Base-by-base conservation (phyloP, 352 stramenopile genomes). In the Thalassiosira allenii region DNA sequence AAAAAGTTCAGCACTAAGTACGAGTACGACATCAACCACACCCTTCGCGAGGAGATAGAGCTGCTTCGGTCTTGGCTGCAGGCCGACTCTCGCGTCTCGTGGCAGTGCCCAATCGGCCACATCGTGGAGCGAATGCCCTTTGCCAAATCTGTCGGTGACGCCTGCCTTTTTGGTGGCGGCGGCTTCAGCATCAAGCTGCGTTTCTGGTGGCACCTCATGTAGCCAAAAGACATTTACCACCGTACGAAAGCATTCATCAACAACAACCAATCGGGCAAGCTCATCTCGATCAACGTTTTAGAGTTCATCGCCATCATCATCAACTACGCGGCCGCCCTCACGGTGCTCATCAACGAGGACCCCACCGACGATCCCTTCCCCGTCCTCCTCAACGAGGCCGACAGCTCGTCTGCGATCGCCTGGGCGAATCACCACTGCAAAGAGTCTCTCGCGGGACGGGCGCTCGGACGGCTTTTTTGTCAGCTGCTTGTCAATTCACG, bases 241-340 rank as follows among this genome's bases (percentile, higher is more conserved):
- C 11, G 37, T 2, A 79, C 75, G 0, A 61, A 44, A 2, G 1
- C 37, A 3, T 49, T 66, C 33, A 20, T 64, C 1, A n/a, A 61
- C 0, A 30, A 72, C 20, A 65, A 75, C 22, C 22, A 2, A n/a
- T 29, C 53, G 1, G 33, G 44, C 14, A n/a, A 32, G 1, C 11
- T 72, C 0, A 59, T 84, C 4, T 44, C 3, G n/a, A 84, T 79
- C 37, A 84, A 84, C 22, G 67, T 69, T 0, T 43, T 84, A 0
- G 75, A 84, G 34, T 84, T 71, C 30, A 33, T 62, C 1, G 17
- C 52, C 0, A 63, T 76, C n/a, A 84, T 79, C 17, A 67, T 84
- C 27, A 79, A 71, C 33, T 54, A 54, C n/a, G 57, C 57, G 0
- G 66, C 58, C 29, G 59, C 66, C 5, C n/a, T 71, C n/a, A 64